Evolutionary conservation across 2,329 filamentous ascomycete species (phyloP), one percentile per base, ranked within the genome.

Genomic region (Dactylellina sp.): DNA sequence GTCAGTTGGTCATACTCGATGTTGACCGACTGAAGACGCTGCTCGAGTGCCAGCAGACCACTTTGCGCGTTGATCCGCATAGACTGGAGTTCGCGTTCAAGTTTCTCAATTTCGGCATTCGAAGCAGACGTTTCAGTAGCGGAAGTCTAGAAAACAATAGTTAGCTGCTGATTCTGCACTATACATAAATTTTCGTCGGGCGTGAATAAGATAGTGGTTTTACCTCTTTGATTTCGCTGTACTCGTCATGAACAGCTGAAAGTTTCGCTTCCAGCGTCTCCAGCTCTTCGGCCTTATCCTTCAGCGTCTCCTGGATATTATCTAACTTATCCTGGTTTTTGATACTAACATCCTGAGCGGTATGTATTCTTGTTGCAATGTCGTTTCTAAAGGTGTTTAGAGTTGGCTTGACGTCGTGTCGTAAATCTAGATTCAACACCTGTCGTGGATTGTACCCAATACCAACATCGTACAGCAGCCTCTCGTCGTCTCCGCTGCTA

Each of bases 1-100:
- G 91, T 92, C 52, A 98, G 84, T 80, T 97, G 93, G 80, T 98
- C 94, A 80, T 97, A 96, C 91, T 98, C 93, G 78, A 98, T 95
- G 74, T 94, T 96, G 11, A 92, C 95, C 78, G 93, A 96, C 87
- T 98, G 97, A 83, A 98, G 93, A 63, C 92, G 86, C 81, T 97
- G 94, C 81, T 97, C 93, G 86, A 97, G 90, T 52, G 96, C 82
- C 81, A 97, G 92, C 60, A 97, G 91, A 35, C 89, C 93, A 81
- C 97, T 94, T 1, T 88, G 89, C 28, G 97, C 84, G 9, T 89
- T 90, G 1, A 90, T 87, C 44, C 93, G 87, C 92, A 98, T 96
- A 80, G 93, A 92, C 50, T 91, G 91, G n/a, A 99, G 84, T 81
- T 99, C 93, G 82, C 97, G 97, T 83, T 99, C 95, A 90, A 97